Evolutionary conservation across 2,329 filamentous ascomycete species (phyloP).

Genomic region (Xylariaceae sp.): DNA sequence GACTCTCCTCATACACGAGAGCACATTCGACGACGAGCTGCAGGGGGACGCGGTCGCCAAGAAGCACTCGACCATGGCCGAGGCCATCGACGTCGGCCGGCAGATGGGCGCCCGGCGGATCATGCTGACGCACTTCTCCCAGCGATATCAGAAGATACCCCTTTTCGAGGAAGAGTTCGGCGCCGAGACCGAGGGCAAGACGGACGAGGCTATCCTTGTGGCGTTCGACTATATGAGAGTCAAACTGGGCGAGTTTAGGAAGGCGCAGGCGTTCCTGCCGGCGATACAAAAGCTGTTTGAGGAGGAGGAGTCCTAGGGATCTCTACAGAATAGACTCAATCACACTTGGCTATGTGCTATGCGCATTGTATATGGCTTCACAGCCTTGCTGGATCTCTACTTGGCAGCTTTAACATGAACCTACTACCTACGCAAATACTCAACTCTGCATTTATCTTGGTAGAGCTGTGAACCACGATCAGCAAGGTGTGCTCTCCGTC

Average conservation of each 20-base stretch:
- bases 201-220: slow-evolving; percentile 57
- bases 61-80: slow-evolving; percentile 82
- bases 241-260: slow-evolving; percentile 33
- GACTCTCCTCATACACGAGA: slow-evolving; percentile 89
- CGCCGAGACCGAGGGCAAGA: slow-evolving; percentile 31
- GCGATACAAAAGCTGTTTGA: slow-evolving; percentile 29
- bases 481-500: too few relatives aligned
- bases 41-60: slow-evolving; percentile 73
- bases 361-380: too few relatives aligned
- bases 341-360: too few relatives aligned
- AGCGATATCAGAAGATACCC: slow-evolving; percentile 78
- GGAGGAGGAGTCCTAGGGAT: slow-evolving; percentile 3
- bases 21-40: slow-evolving; percentile 89
- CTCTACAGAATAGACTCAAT: too few relatives aligned
- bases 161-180: slow-evolving; percentile 38
- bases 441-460: too few relatives aligned
- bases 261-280: slow-evolving; percentile 30
- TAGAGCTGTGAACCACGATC: too few relatives aligned
- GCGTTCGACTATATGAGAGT: slow-evolving; percentile 78
- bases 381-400: too few relatives aligned
- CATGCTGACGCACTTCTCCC: slow-evolving; percentile 89
- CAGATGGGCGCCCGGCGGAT: slow-evolving; percentile 75
- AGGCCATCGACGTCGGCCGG: slow-evolving; percentile 73
- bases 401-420: too few relatives aligned
- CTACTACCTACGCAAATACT: too few relatives aligned